Base-by-base conservation (phyloP, 768 basidiomycete genomes). In the Psilocybe sp. region DNA sequence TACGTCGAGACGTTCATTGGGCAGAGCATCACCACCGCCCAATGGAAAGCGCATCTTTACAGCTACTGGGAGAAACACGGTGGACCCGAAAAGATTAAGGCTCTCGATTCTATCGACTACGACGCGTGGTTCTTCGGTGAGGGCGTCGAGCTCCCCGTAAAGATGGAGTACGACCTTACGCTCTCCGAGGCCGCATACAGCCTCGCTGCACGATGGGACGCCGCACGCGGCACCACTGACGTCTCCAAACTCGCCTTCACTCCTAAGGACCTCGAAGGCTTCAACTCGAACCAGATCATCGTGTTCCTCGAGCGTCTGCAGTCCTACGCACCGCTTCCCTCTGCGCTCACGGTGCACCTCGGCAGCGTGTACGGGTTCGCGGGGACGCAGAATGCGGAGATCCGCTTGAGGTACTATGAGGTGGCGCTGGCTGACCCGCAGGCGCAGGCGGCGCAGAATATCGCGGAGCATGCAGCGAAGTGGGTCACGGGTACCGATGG, bases 61-160 rank as follows among this genome's bases (percentile, higher is more conserved):
- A 71, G 57, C 5, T 94, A 85, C 65, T 96, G 79, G 68, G 66
- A 68, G 41, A 73, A 71, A 46, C 63, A 87, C 51, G 81, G 81
- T 20, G 79, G 76, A 0, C 65, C 71, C 7, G 81, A 85, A 49
- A 85, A 86, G 60, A 68, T 87, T 54, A 76, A 81, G 54, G 76
- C 74, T 1, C 73, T 96, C 32, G 75, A 91, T 53, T 78, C 69
- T 42, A 71, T 95, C 39, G 79, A 89, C 59, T 96, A 90, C 88
- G 67, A 92, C 62, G 90, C 79, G 11, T 96, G 92, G 92, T 67
- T 96, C 32, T 81, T 87, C 55, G 92, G 92, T 33, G 84, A 89
- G 64, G 90, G 92, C 3, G 55, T 76, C 5, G 71, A 79, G 52
- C 78, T 96, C 10, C 90, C 90, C 1, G 87, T 83, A 0, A 71